Evolutionary conservation across 2,329 filamentous ascomycete genomes (phyloP).

Genomic region (Clonostachys rosea): DNA sequence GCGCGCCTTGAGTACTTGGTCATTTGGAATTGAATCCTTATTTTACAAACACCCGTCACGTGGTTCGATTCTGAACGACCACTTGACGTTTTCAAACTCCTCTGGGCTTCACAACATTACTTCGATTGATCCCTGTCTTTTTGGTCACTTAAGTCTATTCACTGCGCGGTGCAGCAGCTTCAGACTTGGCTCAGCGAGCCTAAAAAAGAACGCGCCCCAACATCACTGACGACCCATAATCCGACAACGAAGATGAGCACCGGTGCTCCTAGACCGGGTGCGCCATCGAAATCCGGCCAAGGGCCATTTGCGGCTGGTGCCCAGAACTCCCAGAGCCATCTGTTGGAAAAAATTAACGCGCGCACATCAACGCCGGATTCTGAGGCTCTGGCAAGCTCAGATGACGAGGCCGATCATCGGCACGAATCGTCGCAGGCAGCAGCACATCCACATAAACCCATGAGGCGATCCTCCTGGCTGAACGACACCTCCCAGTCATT

Average conservation of each 20-base stretch:
- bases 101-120: too few relatives aligned
- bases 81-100: too few relatives aligned
- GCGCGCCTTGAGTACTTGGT: too few relatives aligned
- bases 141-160: too few relatives aligned
- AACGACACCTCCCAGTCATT: slow-evolving; percentile 65
- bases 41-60: too few relatives aligned
- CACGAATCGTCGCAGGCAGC: slow-evolving; percentile 44
- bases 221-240: background rate
- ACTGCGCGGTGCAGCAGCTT: too few relatives aligned
- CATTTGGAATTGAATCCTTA: too few relatives aligned
- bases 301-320: slow-evolving; percentile 36
- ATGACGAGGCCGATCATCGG: slow-evolving; percentile 78
- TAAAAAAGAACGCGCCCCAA: too few relatives aligned
- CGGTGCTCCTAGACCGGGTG: slow-evolving; percentile 40
- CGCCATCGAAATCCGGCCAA: slow-evolving; percentile 46
- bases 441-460: slow-evolving; percentile 53
- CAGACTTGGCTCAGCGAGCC: too few relatives aligned
- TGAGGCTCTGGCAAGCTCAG: slow-evolving; percentile 87
- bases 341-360: slow-evolving; percentile 72
- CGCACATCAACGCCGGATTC: slow-evolving; percentile 90
- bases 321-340: slow-evolving; percentile 56
- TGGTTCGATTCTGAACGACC: too few relatives aligned
- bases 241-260: slow-evolving; percentile 41
- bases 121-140: too few relatives aligned
- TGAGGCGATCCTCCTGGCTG: slow-evolving; percentile 76